Base-by-base conservation (phyloP, 805 yeast species). In the Kregervanrija fluxuum region DNA sequence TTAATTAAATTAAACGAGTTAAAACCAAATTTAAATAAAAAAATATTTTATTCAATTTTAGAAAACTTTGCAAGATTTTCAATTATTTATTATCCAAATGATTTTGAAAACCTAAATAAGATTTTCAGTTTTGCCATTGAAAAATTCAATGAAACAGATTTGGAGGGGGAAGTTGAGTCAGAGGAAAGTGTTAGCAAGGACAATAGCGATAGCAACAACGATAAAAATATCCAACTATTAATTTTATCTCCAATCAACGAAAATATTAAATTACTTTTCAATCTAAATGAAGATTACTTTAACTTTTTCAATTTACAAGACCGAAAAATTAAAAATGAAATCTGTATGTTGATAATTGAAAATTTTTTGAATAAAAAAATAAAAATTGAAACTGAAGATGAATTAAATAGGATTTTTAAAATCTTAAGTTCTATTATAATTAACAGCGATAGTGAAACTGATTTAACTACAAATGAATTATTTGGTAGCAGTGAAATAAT, bases 11-110 rank as follows among this genome's bases (percentile, higher is more conserved):
- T 89, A 32, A 70, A 72, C 43, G 69, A 77, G 40, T 62, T 71
- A 9, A 77, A 83, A 48, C 83, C 86, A 0, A 83, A 80, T 40
- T 62, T 88, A n/a, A 68, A 87, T 1, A 57, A 75, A n/a, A 79
- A 74, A 30, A 91, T 85, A 48, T 76, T 77, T 44, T 73, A 85
- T 8, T 69, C 74, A 1, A 68, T 89, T 15, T 66, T 87, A 38
- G 82, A 80, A 47, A 76, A 83, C n/a, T 70, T 86, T 31, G 70
- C 83, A 42, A 75, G 74, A 49, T 62, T 90, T 38, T 73, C 88
- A 0, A 67, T 87, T 35, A 69, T 73, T 4, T 85, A 47, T 37
- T 85, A 85, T 56, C 84, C 87, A 6, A 66, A 73, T 0, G 75
- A 80, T 46, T 70, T 69, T 48, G 73, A 69, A 5, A 78, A 85